Base-by-base conservation (phyloP, 108 stramenopile species). In the Mayamaea pseudoterrestris region DNA sequence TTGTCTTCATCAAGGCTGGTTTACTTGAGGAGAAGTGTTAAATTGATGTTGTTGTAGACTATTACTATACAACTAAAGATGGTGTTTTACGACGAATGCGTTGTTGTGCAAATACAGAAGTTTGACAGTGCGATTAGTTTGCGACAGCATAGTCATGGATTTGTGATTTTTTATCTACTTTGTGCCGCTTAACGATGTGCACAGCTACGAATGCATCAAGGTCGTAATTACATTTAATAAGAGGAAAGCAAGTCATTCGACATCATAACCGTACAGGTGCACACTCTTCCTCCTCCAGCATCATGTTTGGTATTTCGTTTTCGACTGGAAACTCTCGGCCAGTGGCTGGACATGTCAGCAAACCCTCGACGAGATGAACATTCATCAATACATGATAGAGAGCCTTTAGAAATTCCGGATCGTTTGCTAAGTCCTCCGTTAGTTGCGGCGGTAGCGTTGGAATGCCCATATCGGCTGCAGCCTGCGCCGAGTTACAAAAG, bases 341-440 rank as follows among this genome's bases (percentile, higher is more conserved):
- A 9, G 93, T 91, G 23, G 74, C 82, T 1, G 76, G 80, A 42
- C 94, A 96, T 3, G 93, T 84, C 23, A 96, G 56, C 65, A 85
- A 68, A 1, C 94, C 94, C 50, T 93, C 85, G 3, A 91, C 68
- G 41, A 96, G 61, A 67, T 93, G 94, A 28, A 96, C 87, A 71
- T 96, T 83, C 85, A 96, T 92, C 50, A 96, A 61, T 16, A 93
- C 78, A 51, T 93, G 89, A 65, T 94, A 92, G 53, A 96, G 48
- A 9, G 88, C 87, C 47, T 68, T 35, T 5, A 92, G 50, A 72
- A 95, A 93, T 17, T 59, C 73, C 17, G 74, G 65, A 50, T 93
- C 83, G 35, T 74, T 37, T 2, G 76, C 76, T 55, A 93, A 49
- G 27, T 78, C 80, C 16, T 74, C 78, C 6, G 84, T 84, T 14